Conservation (phyloP, 139 green algal genomes). For the Tetraselmis chui region DNA sequence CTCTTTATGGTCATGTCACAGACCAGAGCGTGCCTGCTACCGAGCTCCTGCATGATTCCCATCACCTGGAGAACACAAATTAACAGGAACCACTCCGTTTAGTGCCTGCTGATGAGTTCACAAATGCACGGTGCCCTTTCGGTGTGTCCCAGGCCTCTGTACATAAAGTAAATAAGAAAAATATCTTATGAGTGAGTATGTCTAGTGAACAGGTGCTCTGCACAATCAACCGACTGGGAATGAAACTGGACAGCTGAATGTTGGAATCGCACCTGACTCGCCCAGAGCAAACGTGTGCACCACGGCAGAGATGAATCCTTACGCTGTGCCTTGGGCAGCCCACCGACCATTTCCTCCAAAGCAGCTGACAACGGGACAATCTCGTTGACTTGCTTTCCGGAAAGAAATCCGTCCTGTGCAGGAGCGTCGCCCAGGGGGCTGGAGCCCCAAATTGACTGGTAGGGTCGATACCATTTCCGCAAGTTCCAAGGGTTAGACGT, state of each 20-base stretch:
- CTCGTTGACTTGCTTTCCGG: too few species aligned
- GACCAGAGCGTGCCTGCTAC: not conserved
- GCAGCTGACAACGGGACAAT: not conserved
- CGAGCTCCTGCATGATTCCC: not conserved
- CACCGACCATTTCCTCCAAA: not conserved
- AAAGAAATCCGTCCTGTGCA: too few species aligned
- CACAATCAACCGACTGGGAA: too few species aligned
- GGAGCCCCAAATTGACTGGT: not conserved
- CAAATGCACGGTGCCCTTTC: too few species aligned
- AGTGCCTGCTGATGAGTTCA: too few species aligned
- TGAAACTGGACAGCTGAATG: too few species aligned
- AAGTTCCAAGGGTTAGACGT: not conserved
- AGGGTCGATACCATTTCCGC: not conserved
- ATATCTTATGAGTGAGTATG: too few species aligned
- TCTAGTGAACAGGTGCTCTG: too few species aligned
- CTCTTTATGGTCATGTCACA: not conserved
- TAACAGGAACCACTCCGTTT: too few species aligned
- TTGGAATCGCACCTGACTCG: not conserved
- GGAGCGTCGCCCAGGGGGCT: not conserved
- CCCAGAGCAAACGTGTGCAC: not conserved
- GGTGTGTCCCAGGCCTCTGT: too few species aligned
- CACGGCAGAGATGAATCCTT: not conserved
- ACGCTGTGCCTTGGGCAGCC: not conserved
- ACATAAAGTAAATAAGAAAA: too few species aligned
- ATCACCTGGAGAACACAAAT: not conserved